These are phyloP conservation scores for Pseudofabraea citricarpa DNA, from an alignment of 2,329 filamentous ascomycete genomes.

Conservation along the genomic window DNA sequence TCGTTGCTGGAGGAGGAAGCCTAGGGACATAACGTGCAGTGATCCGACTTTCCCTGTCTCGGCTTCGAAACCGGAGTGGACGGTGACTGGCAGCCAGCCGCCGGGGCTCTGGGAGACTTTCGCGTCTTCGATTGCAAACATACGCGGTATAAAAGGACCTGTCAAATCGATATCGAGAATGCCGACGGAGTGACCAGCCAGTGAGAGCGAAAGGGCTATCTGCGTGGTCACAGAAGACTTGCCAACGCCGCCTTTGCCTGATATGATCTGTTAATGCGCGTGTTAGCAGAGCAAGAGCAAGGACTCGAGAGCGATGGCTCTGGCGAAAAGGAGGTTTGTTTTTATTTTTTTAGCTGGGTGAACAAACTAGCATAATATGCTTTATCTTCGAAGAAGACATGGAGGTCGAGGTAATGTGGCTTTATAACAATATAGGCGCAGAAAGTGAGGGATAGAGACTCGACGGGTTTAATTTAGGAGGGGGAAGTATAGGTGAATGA, in stretches of 20 bases:
- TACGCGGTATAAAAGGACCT: constrained; percentile 90
- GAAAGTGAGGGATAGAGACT: no score
- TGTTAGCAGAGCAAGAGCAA: no score
- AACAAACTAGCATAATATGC: constrained; percentile 67
- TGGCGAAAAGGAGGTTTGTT: no score
- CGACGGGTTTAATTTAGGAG: no score
- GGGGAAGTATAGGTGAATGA: no score
- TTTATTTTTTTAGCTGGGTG: no score
- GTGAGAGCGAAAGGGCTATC: constrained; percentile 81
- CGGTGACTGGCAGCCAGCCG: constrained; percentile 86
- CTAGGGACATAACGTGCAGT: constrained; percentile 84
- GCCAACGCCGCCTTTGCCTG: constrained; percentile 95
- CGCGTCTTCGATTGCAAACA: constrained; percentile 82
- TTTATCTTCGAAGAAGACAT: constrained; percentile 70
- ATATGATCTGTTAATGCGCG: constrained; percentile 56
- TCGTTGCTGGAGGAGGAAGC: constrained; percentile 77
- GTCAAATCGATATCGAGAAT: constrained; percentile 98
- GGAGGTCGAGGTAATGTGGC: no score
- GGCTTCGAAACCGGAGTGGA: constrained; percentile 62
- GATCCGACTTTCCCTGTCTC: constrained; percentile 52
- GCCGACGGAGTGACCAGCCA: constrained; percentile 83
- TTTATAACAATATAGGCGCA: no score
- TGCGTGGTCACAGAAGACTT: constrained; percentile 97
- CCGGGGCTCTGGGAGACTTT: constrained; percentile 90
- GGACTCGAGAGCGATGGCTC: constrained; percentile 7